phyloP scores from a whole-genome alignment of 1,284 basidiomycete genomes.

The Melanopsichium pennsylvanicum region DNA sequence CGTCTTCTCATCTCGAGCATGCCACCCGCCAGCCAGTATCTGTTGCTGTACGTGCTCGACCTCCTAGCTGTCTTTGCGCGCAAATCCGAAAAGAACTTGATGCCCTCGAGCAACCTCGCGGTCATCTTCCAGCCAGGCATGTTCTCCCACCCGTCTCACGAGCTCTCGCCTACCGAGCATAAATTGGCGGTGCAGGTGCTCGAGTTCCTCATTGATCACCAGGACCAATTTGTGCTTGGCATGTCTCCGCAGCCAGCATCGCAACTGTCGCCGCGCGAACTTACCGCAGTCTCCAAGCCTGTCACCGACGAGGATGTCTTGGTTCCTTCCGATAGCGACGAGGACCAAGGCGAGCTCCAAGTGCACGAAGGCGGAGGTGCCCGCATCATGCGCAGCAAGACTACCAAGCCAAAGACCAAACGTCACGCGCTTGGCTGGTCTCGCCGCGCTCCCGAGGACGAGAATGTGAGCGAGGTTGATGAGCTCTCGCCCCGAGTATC shows the following conservation, averaged over 20 bases:
- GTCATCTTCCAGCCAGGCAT: conserved; percentile 66
- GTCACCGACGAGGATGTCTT: conserved; percentile 34
- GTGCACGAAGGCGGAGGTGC: conserved; percentile 64
- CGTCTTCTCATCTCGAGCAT: conserved; percentile 83
- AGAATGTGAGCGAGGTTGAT: conserved; percentile 19
- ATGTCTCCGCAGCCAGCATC: conserved; percentile 55
- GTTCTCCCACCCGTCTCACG: conserved; percentile 83
- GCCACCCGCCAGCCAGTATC: conserved; percentile 88
- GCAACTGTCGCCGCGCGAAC: conserved; percentile 47
- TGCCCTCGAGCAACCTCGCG: conserved; percentile 80
- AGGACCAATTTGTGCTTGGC: conserved; percentile 63
- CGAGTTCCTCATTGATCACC: conserved; percentile 84
- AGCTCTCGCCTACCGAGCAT: conserved; percentile 72
- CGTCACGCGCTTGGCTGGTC: conserved; percentile 13
- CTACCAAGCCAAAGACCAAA: conserved; percentile 34
- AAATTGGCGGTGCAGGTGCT: conserved; percentile 86
- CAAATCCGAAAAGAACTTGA: conserved; percentile 88
- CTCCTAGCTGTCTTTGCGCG: conserved; percentile 91
- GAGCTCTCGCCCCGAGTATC: conserved; percentile 19
- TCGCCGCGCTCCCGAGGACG: conserved; percentile 13
- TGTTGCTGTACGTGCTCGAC: conserved; percentile 94
- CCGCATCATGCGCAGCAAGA: conserved; percentile 42
- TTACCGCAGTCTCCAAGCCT: conserved; percentile 55
- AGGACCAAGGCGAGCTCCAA: conserved; percentile 59
- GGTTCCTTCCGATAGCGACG: conserved; percentile 63